Base-by-base conservation (phyloP, 495 filamentous ascomycete genomes). In the Penicillium verhagenii region DNA sequence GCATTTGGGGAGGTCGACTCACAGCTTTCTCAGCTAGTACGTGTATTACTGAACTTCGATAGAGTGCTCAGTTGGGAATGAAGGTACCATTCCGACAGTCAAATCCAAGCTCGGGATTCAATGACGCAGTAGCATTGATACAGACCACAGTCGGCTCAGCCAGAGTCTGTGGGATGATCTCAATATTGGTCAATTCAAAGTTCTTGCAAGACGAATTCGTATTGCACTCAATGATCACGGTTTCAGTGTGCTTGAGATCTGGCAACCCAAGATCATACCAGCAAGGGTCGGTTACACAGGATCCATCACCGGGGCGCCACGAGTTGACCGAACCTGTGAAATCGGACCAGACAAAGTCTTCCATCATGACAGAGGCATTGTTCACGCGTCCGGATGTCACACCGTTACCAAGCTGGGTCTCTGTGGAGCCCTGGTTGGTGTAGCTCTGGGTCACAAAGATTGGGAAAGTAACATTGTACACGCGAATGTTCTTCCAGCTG, bases 401-500 rank as follows among this genome's bases (percentile, higher is more conserved):
- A 11, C 56, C 64, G 39, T 63, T 60, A 5, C 53, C 50, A 3
- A 60, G 47, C 20, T 59, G 59, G 1, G 58, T 60, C 53, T 67
- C 56, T 6, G 57, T 63, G 8, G 57, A 66, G 20, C 64, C 61
- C 44, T 73, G 68, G 43, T 76, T 69, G 61, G 53, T 45, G 56
- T 74, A 76, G 44, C 60, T 72, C 55, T 75, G 72, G 10, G 72
- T 75, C 6, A 75, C 73, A 45, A 75, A 76, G 38, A 76, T 73
- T 0, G 73, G 74, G 48, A 77, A 77, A 2, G 74, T 72, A 28
- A 76, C 73, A 56, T 76, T 77, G 61, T 68, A 72, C 14, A 68
- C 56, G 18, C 70, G 61, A 35, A 75, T 75, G 47, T 75, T 72
- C 48, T 64, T 64, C 74, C 73, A 77, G 20, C 63, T 70, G 42